Conservation (phyloP, 139 green algal genomes). For the Auxenochlorella pyrenoidosa region DNA sequence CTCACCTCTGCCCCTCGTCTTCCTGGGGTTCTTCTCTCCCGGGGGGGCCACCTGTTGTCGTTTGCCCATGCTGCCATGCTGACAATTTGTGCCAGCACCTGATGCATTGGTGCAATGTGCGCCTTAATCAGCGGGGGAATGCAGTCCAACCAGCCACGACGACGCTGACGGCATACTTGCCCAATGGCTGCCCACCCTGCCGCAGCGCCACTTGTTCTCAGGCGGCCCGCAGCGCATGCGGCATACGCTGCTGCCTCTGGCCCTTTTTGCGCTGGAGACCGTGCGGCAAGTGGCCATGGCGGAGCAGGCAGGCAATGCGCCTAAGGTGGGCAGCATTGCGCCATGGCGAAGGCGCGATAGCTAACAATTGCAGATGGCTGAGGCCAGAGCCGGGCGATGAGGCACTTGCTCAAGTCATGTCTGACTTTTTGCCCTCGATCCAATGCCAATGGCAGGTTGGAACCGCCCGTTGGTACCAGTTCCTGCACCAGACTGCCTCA, state of each 20-base stretch:
- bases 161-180: not conserved
- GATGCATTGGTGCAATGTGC: too few species aligned
- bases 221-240: constrained; percentile 78
- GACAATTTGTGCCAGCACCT: not conserved
- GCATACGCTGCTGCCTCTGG: constrained; percentile 84
- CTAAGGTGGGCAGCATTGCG: not conserved
- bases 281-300: constrained; percentile 20
- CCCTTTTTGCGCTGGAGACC: constrained; percentile 72
- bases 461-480: constrained; percentile 24
- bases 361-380: too few species aligned
- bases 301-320: not conserved
- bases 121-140: too few species aligned
- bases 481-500: constrained; percentile 55
- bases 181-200: not conserved
- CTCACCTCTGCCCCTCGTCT: too few species aligned
- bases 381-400: too few species aligned
- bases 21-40: too few species aligned
- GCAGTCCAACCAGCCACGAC: not conserved
- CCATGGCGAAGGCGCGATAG: too few species aligned
- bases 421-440: too few species aligned
- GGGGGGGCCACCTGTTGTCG: too few species aligned
- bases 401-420: too few species aligned
- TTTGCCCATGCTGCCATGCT: not conserved
- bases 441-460: not conserved
- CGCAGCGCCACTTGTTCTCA: constrained; percentile 22